Evolutionary conservation across 2,329 filamentous ascomycete genomes (phyloP).

Genomic region (Curvularia sp.): DNA sequence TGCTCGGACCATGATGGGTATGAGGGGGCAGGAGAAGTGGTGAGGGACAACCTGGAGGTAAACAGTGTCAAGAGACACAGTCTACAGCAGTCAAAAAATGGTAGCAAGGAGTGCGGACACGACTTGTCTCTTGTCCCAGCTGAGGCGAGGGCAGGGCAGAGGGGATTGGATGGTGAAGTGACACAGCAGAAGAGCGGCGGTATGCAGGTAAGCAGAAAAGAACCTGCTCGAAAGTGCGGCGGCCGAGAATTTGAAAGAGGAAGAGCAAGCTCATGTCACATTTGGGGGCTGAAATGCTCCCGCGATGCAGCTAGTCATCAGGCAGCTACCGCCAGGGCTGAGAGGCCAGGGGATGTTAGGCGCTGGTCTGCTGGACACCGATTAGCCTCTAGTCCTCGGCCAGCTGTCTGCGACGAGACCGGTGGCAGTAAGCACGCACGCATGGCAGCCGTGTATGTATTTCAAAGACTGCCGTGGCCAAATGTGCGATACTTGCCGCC

Average conservation of each 20-base stretch:
- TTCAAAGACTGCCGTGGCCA: conserved; percentile 8
- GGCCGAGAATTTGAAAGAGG: conserved; percentile 31
- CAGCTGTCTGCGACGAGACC: conserved; percentile 10
- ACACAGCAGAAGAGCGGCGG: conserved; percentile 24
- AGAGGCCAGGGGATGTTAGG: conserved; percentile 22
- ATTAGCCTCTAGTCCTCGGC: conserved; percentile 11
- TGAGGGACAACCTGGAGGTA: neutral
- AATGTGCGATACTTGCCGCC: conserved; percentile 11
- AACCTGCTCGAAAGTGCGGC: conserved; percentile 26
- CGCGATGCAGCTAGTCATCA: conserved; percentile 42
- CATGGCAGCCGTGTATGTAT: conserved; percentile 1
- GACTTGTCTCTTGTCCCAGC: conserved; percentile 17
- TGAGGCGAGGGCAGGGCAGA: conserved; percentile 23
- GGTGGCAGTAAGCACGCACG: conserved; percentile 20
- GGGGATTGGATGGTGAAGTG: conserved; percentile 29
- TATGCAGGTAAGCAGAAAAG: conserved; percentile 22
- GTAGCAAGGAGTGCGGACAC: conserved; percentile 21
- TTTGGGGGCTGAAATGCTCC: conserved; percentile 36
- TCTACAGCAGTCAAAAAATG: conserved; percentile 4
- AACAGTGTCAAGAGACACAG: neutral
- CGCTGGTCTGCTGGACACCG: conserved; percentile 33
- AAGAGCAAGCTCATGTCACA: conserved; percentile 13
- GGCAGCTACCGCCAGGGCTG: conserved; percentile 35
- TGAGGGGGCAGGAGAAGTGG: neutral
- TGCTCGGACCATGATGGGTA: conserved; percentile 32